Evolutionary conservation across 1,284 basidiomycete species (phyloP).

Genomic region (Austroboletus niveus): DNA sequence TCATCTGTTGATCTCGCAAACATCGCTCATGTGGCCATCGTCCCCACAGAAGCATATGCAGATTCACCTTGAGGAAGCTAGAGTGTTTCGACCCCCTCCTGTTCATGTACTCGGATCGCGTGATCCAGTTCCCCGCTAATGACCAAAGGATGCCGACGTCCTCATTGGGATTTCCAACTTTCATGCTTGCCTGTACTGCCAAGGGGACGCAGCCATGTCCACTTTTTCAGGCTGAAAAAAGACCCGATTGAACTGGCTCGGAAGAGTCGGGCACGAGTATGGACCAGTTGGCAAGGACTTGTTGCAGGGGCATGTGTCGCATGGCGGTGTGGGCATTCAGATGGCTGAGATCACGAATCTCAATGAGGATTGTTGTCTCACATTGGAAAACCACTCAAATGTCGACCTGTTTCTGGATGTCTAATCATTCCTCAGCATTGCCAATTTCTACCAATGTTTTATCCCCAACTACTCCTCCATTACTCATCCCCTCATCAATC

Average conservation of each 20-base stretch:
- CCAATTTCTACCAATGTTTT: too few relatives aligned
- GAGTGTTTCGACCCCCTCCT: conserved; percentile 20
- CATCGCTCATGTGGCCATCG: conserved; percentile 4
- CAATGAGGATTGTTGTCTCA: too few relatives aligned
- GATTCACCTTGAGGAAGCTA: conserved; percentile 11
- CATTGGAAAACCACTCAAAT: conserved; percentile 17
- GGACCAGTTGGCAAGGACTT: conserved; percentile 13
- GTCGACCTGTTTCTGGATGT: conserved; percentile 24
- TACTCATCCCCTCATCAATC: too few relatives aligned
- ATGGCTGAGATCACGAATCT: conserved; percentile 17
- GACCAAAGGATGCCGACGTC: neutral
- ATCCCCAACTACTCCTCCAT: too few relatives aligned
- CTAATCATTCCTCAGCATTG: too few relatives aligned
- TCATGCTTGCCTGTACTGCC: conserved; percentile 21
- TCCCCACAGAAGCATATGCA: conserved; percentile 9
- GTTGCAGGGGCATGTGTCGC: conserved; percentile 1
- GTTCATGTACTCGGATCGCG: conserved; percentile 4
- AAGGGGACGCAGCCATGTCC: neutral
- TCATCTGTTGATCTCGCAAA: conserved; percentile 3
- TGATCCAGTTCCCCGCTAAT: conserved; percentile 7
- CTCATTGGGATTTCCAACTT: conserved; percentile 19
- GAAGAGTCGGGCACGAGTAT: neutral
- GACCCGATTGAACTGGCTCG: conserved; percentile 9
- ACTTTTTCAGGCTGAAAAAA: conserved; percentile 16
- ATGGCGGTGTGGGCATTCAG: too few relatives aligned